Evolutionary conservation across 139 green algal species (phyloP).

Genomic region (Tetratostichococcus sp.): DNA sequence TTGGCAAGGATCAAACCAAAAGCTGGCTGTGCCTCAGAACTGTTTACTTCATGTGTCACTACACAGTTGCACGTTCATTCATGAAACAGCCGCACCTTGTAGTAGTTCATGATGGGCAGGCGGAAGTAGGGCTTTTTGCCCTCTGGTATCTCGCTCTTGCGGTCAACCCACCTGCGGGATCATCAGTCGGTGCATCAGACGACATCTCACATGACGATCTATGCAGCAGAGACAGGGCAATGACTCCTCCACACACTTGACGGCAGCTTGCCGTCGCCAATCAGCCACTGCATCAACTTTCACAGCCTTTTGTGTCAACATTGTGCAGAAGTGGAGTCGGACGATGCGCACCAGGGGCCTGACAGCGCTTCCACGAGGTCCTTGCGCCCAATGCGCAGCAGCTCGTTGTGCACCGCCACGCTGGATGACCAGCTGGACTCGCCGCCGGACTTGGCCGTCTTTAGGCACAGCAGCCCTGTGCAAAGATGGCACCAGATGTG

Average conservation of each 20-base stretch:
- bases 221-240: no score
- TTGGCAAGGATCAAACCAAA: not conserved
- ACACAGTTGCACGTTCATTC: no score
- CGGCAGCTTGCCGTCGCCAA: no score
- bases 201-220: no score
- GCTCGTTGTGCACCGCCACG: slow-evolving; percentile 50
- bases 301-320: no score
- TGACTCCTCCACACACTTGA: no score
- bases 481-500: not conserved
- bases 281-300: no score
- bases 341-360: slow-evolving; percentile 37
- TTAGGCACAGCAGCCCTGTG: slow-evolving; percentile 51
- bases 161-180: slow-evolving; percentile 14
- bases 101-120: slow-evolving; percentile 48
- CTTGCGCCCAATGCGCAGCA: slow-evolving; percentile 24
- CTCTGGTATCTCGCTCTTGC: slow-evolving; percentile 40
- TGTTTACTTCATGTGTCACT: no score
- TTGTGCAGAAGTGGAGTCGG: no score
- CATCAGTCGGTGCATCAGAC: not conserved
- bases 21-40: no score
- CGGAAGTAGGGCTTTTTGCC: slow-evolving; percentile 47
- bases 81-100: slow-evolving; percentile 17
- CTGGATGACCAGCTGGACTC: slow-evolving; percentile 43
- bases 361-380: slow-evolving; percentile 40
- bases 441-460: slow-evolving; percentile 41